Percentiles rank a stretch among this genome's conserved stretches.
Conservation (phyloP, 2,329 filamentous ascomycete genomes). For the Beauveria asiatica region DNA sequence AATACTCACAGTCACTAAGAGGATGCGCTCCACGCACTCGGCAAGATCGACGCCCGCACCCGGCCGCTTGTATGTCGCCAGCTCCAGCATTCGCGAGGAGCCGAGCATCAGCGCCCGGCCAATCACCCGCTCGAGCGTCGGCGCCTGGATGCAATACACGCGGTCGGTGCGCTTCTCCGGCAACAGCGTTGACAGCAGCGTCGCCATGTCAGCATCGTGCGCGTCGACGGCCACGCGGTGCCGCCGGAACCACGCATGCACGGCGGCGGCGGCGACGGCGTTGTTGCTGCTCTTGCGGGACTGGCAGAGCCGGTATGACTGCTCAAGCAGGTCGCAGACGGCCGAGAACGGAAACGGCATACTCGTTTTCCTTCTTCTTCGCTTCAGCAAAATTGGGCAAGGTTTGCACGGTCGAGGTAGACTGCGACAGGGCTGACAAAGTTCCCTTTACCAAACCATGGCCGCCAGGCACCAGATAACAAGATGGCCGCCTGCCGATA, state of each 20-base stretch:
- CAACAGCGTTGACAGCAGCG: conserved; percentile 66
- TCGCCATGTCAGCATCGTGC: conserved; percentile 47
- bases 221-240: conserved; percentile 52
- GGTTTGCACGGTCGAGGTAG: no score
- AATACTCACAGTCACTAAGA: conserved; percentile 47
- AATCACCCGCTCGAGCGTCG: conserved; percentile 57
- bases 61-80: conserved; percentile 53
- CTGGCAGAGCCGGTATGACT: conserved; percentile 43
- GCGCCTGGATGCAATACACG: conserved; percentile 62
- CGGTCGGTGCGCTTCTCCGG: conserved; percentile 70
- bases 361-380: no score
- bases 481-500: neutral
- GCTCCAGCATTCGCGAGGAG: conserved; percentile 47
- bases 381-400: no score
- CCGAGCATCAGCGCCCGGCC: conserved; percentile 58
- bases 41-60: conserved; percentile 58
- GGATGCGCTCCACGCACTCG: conserved; percentile 58
- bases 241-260: conserved; percentile 59
- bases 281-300: conserved; percentile 22
- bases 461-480: neutral
- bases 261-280: conserved; percentile 20
- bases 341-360: conserved; percentile 55
- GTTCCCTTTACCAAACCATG: neutral
- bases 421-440: neutral
- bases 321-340: conserved; percentile 66